Conservation (phyloP, 768 basidiomycete genomes). For the Tulasnella sp. region DNA sequence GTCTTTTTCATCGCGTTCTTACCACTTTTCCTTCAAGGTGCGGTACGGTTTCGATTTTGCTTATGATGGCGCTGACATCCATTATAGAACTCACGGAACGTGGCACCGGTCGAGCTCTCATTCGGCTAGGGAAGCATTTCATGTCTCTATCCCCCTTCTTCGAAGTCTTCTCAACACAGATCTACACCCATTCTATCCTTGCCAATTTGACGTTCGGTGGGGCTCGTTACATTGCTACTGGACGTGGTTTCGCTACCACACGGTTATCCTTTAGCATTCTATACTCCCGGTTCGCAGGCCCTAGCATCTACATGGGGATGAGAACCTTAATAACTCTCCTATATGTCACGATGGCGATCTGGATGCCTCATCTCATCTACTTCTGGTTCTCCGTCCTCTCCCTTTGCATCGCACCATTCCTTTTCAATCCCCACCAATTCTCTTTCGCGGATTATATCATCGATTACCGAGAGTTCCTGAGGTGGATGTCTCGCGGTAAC, state of each 20-base stretch:
- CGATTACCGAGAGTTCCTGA: conserved; percentile 90
- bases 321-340: conserved; percentile 82
- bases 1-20: conserved; percentile 97
- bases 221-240: conserved; percentile 96
- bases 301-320: conserved; percentile 96
- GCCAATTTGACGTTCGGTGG: conserved; percentile 97
- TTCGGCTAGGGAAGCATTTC: conserved; percentile 90
- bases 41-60: conserved; percentile 12
- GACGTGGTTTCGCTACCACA: conserved; percentile 95
- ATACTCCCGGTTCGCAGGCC: conserved; percentile 96
- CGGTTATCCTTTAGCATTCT: conserved; percentile 89
- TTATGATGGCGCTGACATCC: conserved; percentile 20
- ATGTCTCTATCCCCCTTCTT: conserved; percentile 87
- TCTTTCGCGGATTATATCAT: conserved; percentile 93
- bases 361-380: conserved; percentile 88
- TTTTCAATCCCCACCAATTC: conserved; percentile 99
- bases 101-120: conserved; percentile 81
- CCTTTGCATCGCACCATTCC: conserved; percentile 88
- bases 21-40: conserved; percentile 90
- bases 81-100: conserved; percentile 81
- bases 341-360: conserved; percentile 84
- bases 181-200: conserved; percentile 93
- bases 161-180: conserved; percentile 97
- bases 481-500: conserved; percentile 99
- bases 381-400: conserved; percentile 95